Conservation (phyloP, 202 grass and related monocot genomes). For the Setaria viridis region DNA sequence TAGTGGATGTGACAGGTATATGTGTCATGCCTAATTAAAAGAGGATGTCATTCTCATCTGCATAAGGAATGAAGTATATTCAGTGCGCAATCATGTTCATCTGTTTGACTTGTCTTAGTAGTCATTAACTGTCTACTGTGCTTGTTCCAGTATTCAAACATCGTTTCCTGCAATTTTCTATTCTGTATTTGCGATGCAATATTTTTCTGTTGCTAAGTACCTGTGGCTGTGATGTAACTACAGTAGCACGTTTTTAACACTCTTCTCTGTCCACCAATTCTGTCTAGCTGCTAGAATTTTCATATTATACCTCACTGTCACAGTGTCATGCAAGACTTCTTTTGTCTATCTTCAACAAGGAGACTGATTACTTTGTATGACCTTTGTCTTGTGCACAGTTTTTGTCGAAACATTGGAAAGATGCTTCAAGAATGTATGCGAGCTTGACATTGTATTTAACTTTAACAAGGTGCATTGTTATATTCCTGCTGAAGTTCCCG, state of each 20-base stretch:
- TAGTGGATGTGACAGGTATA: neutral
- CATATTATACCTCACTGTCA: neutral
- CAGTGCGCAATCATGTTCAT: neutral
- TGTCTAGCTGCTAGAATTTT: neutral
- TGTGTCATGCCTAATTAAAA: neutral
- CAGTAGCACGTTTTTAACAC: neutral
- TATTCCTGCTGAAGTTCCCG: neutral
- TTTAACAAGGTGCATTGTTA: conserved; percentile 74
- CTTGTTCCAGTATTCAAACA: conserved; percentile 22
- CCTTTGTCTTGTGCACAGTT: conserved; percentile 62
- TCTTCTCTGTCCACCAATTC: conserved; percentile 8
- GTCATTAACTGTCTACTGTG: neutral
- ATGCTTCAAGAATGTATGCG: conserved; percentile 99
- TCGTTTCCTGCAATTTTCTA: neutral
- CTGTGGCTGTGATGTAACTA: neutral
- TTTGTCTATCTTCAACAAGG: neutral
- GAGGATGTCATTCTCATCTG: neutral
- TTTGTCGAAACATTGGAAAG: conserved; percentile 92
- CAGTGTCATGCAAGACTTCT: neutral
- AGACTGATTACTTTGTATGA: no score
- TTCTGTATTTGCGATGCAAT: conserved; percentile 1
- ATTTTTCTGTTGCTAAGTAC: no score
- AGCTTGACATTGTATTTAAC: conserved; percentile 93
- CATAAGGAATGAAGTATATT: neutral
- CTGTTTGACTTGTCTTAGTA: conserved; percentile 12